A percentile compares a stretch with the other conserved stretches of the same genome.
Conservation (phyloP, 208 protist species). For the Trypanosoma avium region DNA sequence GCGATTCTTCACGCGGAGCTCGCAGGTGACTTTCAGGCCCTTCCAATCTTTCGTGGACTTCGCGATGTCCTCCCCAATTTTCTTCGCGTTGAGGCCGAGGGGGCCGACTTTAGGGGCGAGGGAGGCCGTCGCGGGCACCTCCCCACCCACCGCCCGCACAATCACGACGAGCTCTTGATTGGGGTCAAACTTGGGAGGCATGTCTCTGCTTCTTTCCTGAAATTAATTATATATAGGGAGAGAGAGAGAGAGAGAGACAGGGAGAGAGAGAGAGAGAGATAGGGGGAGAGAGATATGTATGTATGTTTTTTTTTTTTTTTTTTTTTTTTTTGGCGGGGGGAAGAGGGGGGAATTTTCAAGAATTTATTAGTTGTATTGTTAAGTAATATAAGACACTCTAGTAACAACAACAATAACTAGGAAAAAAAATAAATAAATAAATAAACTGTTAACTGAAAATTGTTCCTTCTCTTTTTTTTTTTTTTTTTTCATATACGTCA, state of each 20-base stretch:
- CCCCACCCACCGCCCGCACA: slow-evolving; percentile 98
- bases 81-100: slow-evolving; percentile 99
- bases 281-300: no score
- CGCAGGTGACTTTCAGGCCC: slow-evolving; percentile 98
- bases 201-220: slow-evolving; percentile 50
- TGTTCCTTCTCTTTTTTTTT: no score
- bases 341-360: no score
- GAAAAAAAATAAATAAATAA: no score
- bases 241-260: background rate
- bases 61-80: slow-evolving; percentile 99
- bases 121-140: slow-evolving; percentile 96
- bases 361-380: no score
- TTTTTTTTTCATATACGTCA: no score
- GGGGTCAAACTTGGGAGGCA: slow-evolving; percentile 99
- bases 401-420: no score
- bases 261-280: background rate
- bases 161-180: slow-evolving; percentile 95
- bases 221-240: slow-evolving; percentile 42
- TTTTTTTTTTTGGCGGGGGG: no score
- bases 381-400: no score
- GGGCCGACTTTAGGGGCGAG: slow-evolving; percentile 99
- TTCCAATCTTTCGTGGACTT: slow-evolving; percentile 99
- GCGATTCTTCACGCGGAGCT: slow-evolving; percentile 99
- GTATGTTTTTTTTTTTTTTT: no score
- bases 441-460: no score